These are phyloP conservation scores for Verruconis gallopava DNA, from an alignment of 2,329 filamentous ascomycete genomes.

Conservation along the genomic window DNA sequence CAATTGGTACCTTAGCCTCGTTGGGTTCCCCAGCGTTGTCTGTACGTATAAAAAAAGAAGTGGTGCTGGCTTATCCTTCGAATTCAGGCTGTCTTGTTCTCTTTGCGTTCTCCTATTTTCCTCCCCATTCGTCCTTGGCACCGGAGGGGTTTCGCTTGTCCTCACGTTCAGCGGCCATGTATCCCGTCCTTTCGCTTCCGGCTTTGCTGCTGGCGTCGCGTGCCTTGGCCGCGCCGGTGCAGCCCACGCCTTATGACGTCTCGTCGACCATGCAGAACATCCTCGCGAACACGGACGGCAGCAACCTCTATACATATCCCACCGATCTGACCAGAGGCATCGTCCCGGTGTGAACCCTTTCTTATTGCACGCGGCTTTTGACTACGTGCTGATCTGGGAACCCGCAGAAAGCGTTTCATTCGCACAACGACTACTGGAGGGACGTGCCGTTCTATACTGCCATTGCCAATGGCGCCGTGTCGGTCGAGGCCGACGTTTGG, in stretches of 20 bases:
- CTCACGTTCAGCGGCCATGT: too few relatives aligned
- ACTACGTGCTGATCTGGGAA: neutral
- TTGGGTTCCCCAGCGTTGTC: too few relatives aligned
- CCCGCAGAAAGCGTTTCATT: conserved; percentile 37
- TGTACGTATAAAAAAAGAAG: too few relatives aligned
- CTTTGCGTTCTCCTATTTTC: too few relatives aligned
- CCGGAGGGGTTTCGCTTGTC: too few relatives aligned
- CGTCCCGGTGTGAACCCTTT: conserved; percentile 32
- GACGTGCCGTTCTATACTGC: conserved; percentile 36
- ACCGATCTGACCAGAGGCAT: conserved; percentile 49
- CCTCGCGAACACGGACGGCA: conserved; percentile 39
- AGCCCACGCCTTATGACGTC: conserved; percentile 23
- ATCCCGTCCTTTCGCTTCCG: too few relatives aligned
- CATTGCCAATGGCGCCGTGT: conserved; percentile 43
- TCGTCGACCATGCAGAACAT: conserved; percentile 41
- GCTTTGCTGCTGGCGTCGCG: neutral
- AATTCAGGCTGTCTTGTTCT: too few relatives aligned
- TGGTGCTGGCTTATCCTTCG: too few relatives aligned
- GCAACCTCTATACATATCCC: conserved; percentile 43
- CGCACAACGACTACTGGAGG: conserved; percentile 49
- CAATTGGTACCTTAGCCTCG: too few relatives aligned
- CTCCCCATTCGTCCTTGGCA: too few relatives aligned
- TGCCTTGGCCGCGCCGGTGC: neutral
- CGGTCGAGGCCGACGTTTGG: conserved; percentile 50
- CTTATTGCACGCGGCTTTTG: conserved; percentile 4